Evolutionary conservation across 2,329 filamentous ascomycete species (phyloP).

Genomic region (Lecanicillium sp.): DNA sequence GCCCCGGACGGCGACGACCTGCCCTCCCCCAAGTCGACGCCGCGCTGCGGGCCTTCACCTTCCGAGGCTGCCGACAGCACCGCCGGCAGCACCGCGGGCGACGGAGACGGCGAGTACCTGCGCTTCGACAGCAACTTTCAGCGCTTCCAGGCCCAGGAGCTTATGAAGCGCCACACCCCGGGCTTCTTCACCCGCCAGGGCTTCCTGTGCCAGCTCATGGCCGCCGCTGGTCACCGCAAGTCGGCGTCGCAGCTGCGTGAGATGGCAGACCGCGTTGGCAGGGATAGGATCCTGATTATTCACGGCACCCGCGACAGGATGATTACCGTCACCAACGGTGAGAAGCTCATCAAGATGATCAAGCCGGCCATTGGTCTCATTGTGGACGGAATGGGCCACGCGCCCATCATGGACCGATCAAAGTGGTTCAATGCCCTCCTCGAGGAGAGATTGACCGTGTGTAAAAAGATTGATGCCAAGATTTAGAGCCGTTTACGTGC

Average conservation of each 20-base stretch:
- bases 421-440: conserved; percentile 61
- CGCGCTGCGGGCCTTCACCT: conserved; percentile 23
- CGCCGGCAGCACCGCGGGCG: conserved; percentile 1
- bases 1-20: conserved; percentile 50
- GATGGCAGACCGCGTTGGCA: conserved; percentile 61
- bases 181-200: conserved; percentile 56
- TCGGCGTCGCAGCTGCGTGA: conserved; percentile 52
- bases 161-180: conserved; percentile 59
- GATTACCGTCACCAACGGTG: conserved; percentile 64
- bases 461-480: conserved; percentile 32
- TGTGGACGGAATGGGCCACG: conserved; percentile 68
- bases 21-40: conserved; percentile 35
- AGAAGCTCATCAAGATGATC: conserved; percentile 59
- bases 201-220: conserved; percentile 70
- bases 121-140: conserved; percentile 70
- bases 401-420: conserved; percentile 62
- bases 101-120: conserved; percentile 30
- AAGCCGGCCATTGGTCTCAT: conserved; percentile 53
- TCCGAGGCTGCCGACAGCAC: background rate
- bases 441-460: conserved; percentile 46
- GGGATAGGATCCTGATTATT: conserved; percentile 66
- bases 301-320: conserved; percentile 74
- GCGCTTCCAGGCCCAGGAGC: conserved; percentile 72
- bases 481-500: background rate
- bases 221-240: conserved; percentile 76